Evolutionary conservation across 2,329 filamentous ascomycete species (phyloP).

Genomic region (Hirsutella minnesotensis): DNA sequence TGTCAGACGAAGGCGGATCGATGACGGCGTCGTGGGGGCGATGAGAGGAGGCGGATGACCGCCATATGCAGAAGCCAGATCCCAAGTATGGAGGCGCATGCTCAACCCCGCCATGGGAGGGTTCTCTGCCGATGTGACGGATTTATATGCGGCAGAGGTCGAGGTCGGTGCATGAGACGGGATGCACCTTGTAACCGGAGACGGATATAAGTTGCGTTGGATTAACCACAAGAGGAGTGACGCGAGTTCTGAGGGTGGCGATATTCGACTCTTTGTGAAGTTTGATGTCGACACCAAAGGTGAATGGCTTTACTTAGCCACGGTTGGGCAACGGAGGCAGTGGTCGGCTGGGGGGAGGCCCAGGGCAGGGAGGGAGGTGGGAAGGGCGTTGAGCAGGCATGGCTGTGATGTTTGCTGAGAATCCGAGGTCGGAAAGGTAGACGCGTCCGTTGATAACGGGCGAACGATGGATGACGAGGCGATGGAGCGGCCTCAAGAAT

Average conservation of each 20-base stretch:
- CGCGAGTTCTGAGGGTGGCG: not conserved
- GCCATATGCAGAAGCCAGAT: constrained; percentile 4
- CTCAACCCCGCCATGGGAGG: constrained; percentile 6
- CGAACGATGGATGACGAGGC: not conserved
- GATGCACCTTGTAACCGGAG: constrained; percentile 1
- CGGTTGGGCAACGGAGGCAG: constrained; percentile 54
- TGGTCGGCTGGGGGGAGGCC: constrained; percentile 51
- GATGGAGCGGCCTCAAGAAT: no score
- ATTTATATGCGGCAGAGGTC: constrained; percentile 2
- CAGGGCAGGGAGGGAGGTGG: constrained; percentile 55
- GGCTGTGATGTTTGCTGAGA: constrained; percentile 6
- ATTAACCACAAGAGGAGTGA: not conserved
- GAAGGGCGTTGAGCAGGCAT: constrained; percentile 52
- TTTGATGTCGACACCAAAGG: not conserved
- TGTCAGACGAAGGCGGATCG: constrained; percentile 1
- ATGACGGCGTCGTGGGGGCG: constrained; percentile 4
- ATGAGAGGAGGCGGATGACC: constrained; percentile 7
- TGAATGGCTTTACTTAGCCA: constrained; percentile 25
- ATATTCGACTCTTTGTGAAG: not conserved
- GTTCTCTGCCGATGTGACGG: constrained; percentile 1
- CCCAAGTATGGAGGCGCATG: constrained; percentile 5
- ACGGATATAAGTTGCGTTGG: no score
- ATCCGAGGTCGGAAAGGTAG: constrained; percentile 6
- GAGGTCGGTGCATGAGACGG: not conserved
- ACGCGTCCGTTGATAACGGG: constrained; percentile 2